Conservation (phyloP, 2,329 filamentous ascomycete species). For the Verticillium klebahnii region DNA sequence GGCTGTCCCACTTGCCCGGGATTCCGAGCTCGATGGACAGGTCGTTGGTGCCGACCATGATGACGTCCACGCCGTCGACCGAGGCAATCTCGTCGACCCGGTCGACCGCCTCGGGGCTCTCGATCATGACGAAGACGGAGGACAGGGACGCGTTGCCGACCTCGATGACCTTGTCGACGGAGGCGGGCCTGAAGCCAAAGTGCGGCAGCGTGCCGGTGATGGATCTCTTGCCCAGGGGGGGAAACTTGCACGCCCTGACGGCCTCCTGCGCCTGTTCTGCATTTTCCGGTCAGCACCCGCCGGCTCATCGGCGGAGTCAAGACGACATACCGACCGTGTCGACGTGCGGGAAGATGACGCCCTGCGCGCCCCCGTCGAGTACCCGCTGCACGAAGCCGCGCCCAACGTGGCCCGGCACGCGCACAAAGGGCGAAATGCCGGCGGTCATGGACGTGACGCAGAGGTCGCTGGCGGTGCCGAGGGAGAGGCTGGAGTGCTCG, state of each 20-base stretch:
- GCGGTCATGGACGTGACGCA: constrained; percentile 18
- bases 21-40: constrained; percentile 4
- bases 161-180: constrained; percentile 4
- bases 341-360: constrained; percentile 22
- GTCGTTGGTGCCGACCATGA: constrained; percentile 8
- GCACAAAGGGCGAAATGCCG: constrained; percentile 24
- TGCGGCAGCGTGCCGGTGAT: constrained; percentile 16
- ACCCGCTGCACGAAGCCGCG: constrained; percentile 23
- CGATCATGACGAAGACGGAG: constrained; percentile 6
- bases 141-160: constrained; percentile 2
- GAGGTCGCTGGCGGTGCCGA: constrained; percentile 19
- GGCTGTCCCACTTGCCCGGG: background rate
- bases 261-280: constrained; percentile 16
- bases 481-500: constrained; percentile 24
- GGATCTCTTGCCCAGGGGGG: constrained; percentile 18
- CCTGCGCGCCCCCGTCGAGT: constrained; percentile 24
- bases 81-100: constrained; percentile 4
- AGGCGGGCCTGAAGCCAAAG: constrained; percentile 11
- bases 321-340: constrained; percentile 9
- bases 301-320: background rate
- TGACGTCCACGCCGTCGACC: constrained; percentile 2
- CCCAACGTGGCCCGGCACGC: constrained; percentile 24
- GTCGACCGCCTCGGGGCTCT: constrained; percentile 3
- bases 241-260: constrained; percentile 17
- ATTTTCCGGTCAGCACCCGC: background rate